These are phyloP conservation scores for Ophiostoma australiae DNA, from an alignment of 2,329 filamentous ascomycete species.

Conservation along the genomic window DNA sequence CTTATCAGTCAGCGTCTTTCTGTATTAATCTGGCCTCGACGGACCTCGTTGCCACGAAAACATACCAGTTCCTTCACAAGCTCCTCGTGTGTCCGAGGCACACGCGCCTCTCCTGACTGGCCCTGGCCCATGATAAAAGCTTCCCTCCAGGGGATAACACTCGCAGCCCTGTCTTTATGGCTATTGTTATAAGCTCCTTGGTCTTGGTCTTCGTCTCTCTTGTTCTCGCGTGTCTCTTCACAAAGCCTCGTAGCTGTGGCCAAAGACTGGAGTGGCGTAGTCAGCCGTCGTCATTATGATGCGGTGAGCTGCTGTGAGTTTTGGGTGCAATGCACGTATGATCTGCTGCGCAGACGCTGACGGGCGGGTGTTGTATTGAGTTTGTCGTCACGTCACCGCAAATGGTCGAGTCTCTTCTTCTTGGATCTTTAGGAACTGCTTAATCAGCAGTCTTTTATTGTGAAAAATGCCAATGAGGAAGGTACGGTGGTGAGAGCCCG, in stretches of 20 bases:
- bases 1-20: slow-evolving; percentile 36
- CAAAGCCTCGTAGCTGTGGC: background rate
- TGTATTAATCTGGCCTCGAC: no score
- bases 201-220: background rate
- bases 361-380: background rate
- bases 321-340: background rate
- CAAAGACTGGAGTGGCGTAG: background rate
- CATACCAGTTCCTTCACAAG: slow-evolving; percentile 49
- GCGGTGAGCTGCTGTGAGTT: background rate
- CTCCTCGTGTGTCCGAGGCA: slow-evolving; percentile 47
- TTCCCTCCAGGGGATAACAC: background rate
- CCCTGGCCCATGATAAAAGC: slow-evolving; percentile 46
- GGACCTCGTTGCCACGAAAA: background rate
- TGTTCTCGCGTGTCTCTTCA: background rate
- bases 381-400: background rate
- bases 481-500: background rate
- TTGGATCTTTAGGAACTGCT: background rate
- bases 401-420: background rate
- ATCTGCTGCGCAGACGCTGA: slow-evolving; percentile 1
- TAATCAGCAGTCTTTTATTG: background rate
- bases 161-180: background rate
- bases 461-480: background rate
- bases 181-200: no score
- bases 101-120: slow-evolving; percentile 44
- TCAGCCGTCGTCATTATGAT: slow-evolving; percentile 12